Base-by-base conservation (phyloP, 495 filamentous ascomycete genomes). In the Penicillium cataractarum region DNA sequence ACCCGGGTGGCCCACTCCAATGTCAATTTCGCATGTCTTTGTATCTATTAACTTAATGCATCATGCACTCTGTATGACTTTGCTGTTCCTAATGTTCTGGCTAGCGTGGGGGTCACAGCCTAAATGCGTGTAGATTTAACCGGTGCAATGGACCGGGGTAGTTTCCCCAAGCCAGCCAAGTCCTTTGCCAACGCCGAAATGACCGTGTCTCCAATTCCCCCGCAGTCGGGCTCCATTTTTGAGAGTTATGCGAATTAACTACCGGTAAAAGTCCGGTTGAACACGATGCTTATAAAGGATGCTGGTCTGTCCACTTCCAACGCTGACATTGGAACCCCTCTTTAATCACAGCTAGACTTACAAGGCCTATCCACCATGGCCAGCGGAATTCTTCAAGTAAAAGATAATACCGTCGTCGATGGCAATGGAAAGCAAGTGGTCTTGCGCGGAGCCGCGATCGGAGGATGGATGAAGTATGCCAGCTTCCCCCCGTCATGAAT, bases 361-460 rank as follows among this genome's bases (percentile, higher is more conserved):
- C 8, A 12, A 24, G 49, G 10, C 32, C 21, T 54, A n/a, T 12
- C 17, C 39, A 70, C 52, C 22, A 78, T 79, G 77, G 39, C 71
- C 7, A 67, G 71, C 21, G 75, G 71, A 9, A 74, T 78, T 22
- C 77, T 85, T 6, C 76, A 71, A 27, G 82, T 84, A 8, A 55
- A 75, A 27, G 82, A 75, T 10, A 74, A 77, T 22, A 67, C 72
- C 15, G 74, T 86, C 15, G 75, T 85, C n/a, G 78, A 82, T 44
- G 73, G 66, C 6, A 70, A 81, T 71, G 81, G 79, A 6, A 58
- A 78, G 1, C 69, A 64, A 7, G 76, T 85, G 3, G 73, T 85
- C 26, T 76, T 85, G 37, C 80, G 82, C 33, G 82, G 83, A 26
- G 78, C 79, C 7, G 78, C 77, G 32, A 64, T 82, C 37, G 80